Base-by-base conservation (phyloP, 2,329 filamentous ascomycete species). In the Tolypocladium tropicale region DNA sequence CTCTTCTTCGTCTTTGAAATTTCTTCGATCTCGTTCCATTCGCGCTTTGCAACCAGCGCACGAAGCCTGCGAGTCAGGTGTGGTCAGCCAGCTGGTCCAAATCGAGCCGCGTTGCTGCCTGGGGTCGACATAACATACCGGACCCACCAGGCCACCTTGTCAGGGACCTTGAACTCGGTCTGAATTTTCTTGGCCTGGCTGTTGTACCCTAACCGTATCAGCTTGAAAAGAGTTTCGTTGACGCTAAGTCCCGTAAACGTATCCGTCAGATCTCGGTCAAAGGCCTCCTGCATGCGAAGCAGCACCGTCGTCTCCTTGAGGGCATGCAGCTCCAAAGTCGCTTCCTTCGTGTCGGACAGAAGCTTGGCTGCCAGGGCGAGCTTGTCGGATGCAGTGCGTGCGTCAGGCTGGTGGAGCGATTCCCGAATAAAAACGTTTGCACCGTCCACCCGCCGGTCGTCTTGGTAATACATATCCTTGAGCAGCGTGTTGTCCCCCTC, bases 381-480 rank as follows among this genome's bases (percentile, higher is more conserved):
- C 74, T 96, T 97, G 70, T 97, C 94, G 1, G 82, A 80, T 6
- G 89, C 81, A 1, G 84, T 85, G 36, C 85, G 79, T 30, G 84
- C 76, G 59, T 88, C 84, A 1, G 84, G 79, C 66, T 94, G 89
- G 5, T 79, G 74, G 9, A 99, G 76, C 0, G 92, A 89, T 72
- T 99, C 93, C 23, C 84, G 83, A 16, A 99, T 76, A 57, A 97
- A 88, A 2, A 99, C 84, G 57, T 90, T 88, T 0, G 93, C 89
- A 3, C 94, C 91, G 61, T 97, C 94, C 6, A 91, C 76, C 4
- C 92, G 84, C 6, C 93, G 84, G 68, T 99, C 94, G 65, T 97
- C 94, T 73, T 97, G 94, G 69, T 99, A 99, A 74, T 94, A 99
- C 4, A 99, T 77, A 67, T 97, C 94, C 66, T 97, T 99, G 30